A percentile compares a stretch with the other conserved stretches of the same genome.
These are phyloP conservation scores for Selaginella moellendorffii DNA, from an alignment of 75 land plant genomes.

Conservation along the genomic window DNA sequence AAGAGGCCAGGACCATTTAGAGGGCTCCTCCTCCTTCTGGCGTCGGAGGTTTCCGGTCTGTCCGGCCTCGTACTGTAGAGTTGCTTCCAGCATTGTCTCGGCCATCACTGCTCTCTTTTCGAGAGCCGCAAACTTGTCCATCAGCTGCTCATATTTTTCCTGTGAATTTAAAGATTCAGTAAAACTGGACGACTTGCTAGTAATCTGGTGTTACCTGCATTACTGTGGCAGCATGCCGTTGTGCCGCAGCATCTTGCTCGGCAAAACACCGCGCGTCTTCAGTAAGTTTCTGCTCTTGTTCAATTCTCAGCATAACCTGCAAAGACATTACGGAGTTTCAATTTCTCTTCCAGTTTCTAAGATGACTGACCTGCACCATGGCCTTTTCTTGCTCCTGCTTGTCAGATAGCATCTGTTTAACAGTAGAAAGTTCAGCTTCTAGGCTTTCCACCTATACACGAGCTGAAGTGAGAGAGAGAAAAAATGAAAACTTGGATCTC, in stretches of 20 bases:
- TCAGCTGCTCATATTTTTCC: slow-evolving; percentile 71
- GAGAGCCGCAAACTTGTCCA: slow-evolving; percentile 44
- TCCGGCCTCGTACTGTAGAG: slow-evolving; percentile 56
- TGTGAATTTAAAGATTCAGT: no score
- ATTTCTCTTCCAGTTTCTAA: no score
- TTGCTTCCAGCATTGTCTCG: slow-evolving; percentile 89
- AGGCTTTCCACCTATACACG: slow-evolving; percentile 78
- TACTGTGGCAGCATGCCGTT: slow-evolving; percentile 45
- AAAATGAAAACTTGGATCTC: neutral
- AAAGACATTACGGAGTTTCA: no score
- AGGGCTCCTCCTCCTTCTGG: neutral
- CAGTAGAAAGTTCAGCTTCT: slow-evolving; percentile 47
- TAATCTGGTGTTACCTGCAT: slow-evolving; percentile 40
- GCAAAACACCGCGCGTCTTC: slow-evolving; percentile 93
- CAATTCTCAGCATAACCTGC: slow-evolving; percentile 86
- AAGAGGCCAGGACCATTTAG: slow-evolving; percentile 1
- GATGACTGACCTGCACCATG: slow-evolving; percentile 81
- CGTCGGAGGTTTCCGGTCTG: slow-evolving; percentile 25
- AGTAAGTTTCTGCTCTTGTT: slow-evolving; percentile 81
- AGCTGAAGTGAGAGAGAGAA: neutral
- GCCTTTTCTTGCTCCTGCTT: slow-evolving; percentile 89
- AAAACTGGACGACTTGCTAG: no score
- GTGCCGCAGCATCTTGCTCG: slow-evolving; percentile 86
- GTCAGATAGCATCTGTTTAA: slow-evolving; percentile 41
- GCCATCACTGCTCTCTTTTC: slow-evolving; percentile 93